Evolutionary conservation across 1,284 basidiomycete species (phyloP).

Genomic region (Moniliella sp.): DNA sequence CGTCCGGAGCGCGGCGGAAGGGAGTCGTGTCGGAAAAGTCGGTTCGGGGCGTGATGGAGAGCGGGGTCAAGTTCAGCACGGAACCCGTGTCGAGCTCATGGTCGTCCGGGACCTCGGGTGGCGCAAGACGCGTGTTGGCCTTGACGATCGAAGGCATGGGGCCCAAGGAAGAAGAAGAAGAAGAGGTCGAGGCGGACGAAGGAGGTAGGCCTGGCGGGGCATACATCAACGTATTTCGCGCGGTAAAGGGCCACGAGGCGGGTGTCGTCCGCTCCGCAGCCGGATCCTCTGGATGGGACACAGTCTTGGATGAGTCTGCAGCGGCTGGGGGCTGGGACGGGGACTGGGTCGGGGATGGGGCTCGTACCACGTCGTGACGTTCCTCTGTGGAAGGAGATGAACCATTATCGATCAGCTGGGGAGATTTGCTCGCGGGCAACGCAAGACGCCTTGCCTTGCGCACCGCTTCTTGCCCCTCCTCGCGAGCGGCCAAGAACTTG

Average conservation of each 20-base stretch:
- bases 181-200: too few species aligned
- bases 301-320: not conserved
- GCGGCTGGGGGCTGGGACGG: not conserved
- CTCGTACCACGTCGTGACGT: too few species aligned
- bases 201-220: too few species aligned
- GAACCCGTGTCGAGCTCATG: too few species aligned
- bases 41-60: too few species aligned
- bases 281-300: not conserved
- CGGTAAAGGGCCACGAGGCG: constrained; percentile 8
- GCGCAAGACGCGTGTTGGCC: too few species aligned
- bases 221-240: constrained; percentile 19
- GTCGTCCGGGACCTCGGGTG: too few species aligned
- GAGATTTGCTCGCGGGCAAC: constrained; percentile 1
- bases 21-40: too few species aligned
- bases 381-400: not conserved
- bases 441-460: constrained; percentile 7
- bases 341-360: not conserved
- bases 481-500: constrained; percentile 1
- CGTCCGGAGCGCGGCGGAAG: too few species aligned
- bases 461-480: constrained; percentile 3
- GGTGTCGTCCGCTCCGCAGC: constrained; percentile 4
- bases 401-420: not conserved
- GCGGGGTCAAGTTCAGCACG: too few species aligned
- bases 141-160: too few species aligned
- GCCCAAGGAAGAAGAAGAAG: too few species aligned